Conservation (phyloP, 1,284 basidiomycete species). For the Malassezia sp. region DNA sequence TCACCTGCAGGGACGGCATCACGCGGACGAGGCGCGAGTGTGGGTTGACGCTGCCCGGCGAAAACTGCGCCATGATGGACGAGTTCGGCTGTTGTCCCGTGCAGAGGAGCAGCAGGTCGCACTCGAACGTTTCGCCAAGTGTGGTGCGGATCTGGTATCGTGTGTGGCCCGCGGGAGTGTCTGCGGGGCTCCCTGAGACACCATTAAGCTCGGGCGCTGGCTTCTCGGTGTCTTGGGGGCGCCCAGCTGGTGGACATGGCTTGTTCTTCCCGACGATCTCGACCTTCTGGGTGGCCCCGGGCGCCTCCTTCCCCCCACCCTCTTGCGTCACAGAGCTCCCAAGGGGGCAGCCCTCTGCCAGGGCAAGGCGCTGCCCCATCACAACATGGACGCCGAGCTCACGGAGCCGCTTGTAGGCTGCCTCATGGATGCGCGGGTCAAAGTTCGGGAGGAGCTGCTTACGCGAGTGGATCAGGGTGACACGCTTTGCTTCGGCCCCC, state of each 20-base stretch:
- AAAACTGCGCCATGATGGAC: conserved; percentile 34
- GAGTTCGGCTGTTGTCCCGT: conserved; percentile 45
- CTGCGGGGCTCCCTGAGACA: no score
- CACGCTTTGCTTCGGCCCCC: conserved; percentile 20
- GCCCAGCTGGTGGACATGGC: neutral
- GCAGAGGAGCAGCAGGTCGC: conserved; percentile 41
- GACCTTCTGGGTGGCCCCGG: conserved; percentile 4
- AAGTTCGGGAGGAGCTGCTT: conserved; percentile 44
- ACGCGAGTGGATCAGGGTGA: conserved; percentile 40
- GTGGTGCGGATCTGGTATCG: conserved; percentile 34
- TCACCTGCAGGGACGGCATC: conserved; percentile 35
- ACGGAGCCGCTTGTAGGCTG: conserved; percentile 27
- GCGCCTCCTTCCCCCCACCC: no score
- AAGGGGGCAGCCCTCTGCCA: conserved; percentile 38
- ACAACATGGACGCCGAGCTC: conserved; percentile 41
- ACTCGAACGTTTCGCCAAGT: conserved; percentile 32
- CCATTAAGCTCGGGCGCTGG: neutral
- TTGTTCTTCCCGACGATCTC: conserved; percentile 2
- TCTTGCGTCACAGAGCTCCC: conserved; percentile 33
- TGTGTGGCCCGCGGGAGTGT: neutral
- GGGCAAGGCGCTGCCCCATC: conserved; percentile 38
- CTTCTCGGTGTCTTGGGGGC: neutral
- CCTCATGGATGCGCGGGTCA: conserved; percentile 35
- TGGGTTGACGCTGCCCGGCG: conserved; percentile 35
- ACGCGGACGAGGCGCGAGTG: conserved; percentile 33